Evolutionary conservation across 2,329 filamentous ascomycete species (phyloP), one percentile per base, ranked within the genome.

Genomic region (Beauveria rudraprayagi): DNA sequence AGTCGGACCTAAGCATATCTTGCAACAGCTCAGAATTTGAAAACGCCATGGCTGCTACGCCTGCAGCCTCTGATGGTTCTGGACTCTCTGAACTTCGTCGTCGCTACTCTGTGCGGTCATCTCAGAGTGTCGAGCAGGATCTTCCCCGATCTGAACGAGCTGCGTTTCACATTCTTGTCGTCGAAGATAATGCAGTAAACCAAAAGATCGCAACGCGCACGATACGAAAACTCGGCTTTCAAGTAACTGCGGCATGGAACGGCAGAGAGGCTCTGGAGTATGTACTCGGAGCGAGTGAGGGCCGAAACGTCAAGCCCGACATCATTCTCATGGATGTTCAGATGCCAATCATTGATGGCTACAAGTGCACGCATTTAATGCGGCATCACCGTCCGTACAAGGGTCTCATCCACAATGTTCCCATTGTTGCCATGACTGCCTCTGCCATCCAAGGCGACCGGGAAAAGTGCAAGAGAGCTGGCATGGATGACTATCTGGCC

Each of bases 401-500:
- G 46, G 68, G 76, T 2, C 80, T 82, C 57, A 77, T 84, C 4
- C 77, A 80, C 60, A 78, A 85, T 48, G 85, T 90, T 5, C 88
- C 88, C 0, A 90, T 92, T 56, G 85, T 92, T 43, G 89, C 89
- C n/a, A 90, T 92, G 87, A 92, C 89, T 0, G 89, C 88, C 5
- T 89, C 85, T 4, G 89, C 89, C 0, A 91, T 91, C 46, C 87
- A 90, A 69, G 89, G 89, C 5, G 89, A 92, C 67, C 79, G 82
- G 54, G 88, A 91, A 69, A 91, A 90, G 69, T 91, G 88, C 69
- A 82, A 83, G 63, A 81, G 80, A 63, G 86, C 87, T 9, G 89
- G 89, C 37, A 91, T 91, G 89, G 88, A 91, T 65, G 87, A 90
- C 68, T 88, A 90, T 67, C 76, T 90, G 10, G 78, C 85, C n/a